These are phyloP conservation scores for Lantana camara DNA, from an alignment of 257 asterid species.

Conservation along the genomic window DNA sequence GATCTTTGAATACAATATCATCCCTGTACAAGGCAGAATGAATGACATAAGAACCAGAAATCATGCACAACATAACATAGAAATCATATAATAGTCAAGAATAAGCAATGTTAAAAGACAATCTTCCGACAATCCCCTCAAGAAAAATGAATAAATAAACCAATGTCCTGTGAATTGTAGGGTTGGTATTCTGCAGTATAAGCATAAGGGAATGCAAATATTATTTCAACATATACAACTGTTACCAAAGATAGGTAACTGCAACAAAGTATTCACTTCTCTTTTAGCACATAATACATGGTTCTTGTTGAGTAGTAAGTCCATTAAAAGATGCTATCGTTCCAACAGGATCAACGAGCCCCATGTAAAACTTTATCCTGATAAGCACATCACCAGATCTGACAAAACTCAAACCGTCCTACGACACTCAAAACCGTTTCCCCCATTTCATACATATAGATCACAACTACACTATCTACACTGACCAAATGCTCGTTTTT, in stretches of 20 bases:
- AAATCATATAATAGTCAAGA: not conserved
- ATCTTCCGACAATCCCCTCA: not conserved
- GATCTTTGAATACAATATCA: constrained; percentile 84
- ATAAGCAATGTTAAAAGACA: not conserved
- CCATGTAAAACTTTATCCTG: too few relatives aligned
- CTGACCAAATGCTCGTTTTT: not conserved
- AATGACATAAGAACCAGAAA: constrained; percentile 15
- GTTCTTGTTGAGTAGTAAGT: constrained; percentile 1
- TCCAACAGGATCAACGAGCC: not conserved
- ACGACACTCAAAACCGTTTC: not conserved
- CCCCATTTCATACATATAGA: not conserved
- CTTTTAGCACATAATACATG: not conserved
- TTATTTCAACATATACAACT: not conserved
- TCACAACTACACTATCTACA: not conserved
- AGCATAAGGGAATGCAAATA: not conserved
- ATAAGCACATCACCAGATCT: not conserved
- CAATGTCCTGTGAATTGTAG: not conserved
- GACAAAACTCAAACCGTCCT: constrained; percentile 4
- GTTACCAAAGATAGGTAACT: constrained; percentile 1
- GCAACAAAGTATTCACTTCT: not conserved
- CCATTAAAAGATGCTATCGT: not conserved
- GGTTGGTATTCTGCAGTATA: not conserved
- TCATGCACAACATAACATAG: not conserved
- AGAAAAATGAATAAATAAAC: not conserved
- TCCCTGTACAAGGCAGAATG: constrained; percentile 52